These are phyloP conservation scores for Myxozyma neotropica DNA, from an alignment of 805 yeast species.

Conservation along the genomic window DNA sequence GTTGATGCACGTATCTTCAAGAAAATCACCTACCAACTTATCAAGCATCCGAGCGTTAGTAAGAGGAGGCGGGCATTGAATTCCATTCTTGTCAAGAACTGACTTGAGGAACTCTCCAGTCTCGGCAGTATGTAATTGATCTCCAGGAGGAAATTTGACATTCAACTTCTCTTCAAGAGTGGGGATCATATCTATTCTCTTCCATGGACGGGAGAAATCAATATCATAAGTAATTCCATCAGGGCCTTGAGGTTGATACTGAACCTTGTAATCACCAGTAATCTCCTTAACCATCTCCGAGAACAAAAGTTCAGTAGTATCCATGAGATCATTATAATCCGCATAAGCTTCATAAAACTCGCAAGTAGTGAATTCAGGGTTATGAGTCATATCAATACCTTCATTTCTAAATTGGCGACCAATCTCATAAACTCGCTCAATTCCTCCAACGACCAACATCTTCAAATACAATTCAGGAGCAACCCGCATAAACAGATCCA, in stretches of 20 bases:
- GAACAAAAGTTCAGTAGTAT: slow-evolving; percentile 64
- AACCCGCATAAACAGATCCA: slow-evolving; percentile 97
- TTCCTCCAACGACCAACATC: slow-evolving; percentile 96
- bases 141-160: slow-evolving; percentile 94
- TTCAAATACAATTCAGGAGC: slow-evolving; percentile 97
- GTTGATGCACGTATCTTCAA: slow-evolving; percentile 88
- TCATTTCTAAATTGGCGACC: slow-evolving; percentile 99
- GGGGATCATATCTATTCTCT: slow-evolving; percentile 96
- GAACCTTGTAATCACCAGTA: slow-evolving; percentile 82
- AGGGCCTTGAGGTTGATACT: slow-evolving; percentile 93
- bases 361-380: slow-evolving; percentile 98
- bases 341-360: slow-evolving; percentile 98
- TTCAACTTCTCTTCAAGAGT: slow-evolving; percentile 84
- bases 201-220: slow-evolving; percentile 97
- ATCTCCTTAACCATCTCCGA: slow-evolving; percentile 97
- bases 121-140: slow-evolving; percentile 89
- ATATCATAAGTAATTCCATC: slow-evolving; percentile 71
- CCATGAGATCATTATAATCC: slow-evolving; percentile 94
- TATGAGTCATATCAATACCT: slow-evolving; percentile 97
- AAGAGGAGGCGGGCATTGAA: slow-evolving; percentile 88
- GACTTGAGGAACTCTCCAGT: slow-evolving; percentile 87
- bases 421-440: slow-evolving; percentile 97
- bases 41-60: slow-evolving; percentile 99
- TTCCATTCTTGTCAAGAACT: slow-evolving; percentile 72
- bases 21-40: slow-evolving; percentile 91